These are phyloP conservation scores for Penicillium janthinellum DNA, from an alignment of 2,329 filamentous ascomycete species.

Conservation along the genomic window DNA sequence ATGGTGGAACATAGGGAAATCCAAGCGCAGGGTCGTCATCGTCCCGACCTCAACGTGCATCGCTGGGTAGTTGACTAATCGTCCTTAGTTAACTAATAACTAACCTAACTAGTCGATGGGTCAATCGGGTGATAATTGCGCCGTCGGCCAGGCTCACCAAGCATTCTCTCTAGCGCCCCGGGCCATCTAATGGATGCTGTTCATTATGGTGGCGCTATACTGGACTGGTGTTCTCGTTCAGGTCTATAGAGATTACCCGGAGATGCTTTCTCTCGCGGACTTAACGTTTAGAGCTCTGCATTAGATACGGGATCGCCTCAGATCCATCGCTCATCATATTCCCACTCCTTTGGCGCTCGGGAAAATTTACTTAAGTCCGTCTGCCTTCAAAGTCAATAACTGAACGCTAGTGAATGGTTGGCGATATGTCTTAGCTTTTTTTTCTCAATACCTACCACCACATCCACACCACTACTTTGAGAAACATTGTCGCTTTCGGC, in stretches of 20 bases:
- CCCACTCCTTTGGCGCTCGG: too few species aligned
- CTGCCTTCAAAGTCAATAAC: not conserved
- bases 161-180: not conserved
- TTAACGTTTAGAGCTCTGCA: not conserved
- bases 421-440: not conserved
- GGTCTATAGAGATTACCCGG: too few species aligned
- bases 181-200: not conserved
- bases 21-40: too few species aligned
- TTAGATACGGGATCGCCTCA: not conserved
- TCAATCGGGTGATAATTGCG: not conserved
- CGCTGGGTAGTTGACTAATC: too few species aligned
- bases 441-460: not conserved
- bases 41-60: too few species aligned
- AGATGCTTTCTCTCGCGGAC: not conserved
- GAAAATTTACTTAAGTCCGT: not conserved
- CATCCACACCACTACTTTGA: not conserved
- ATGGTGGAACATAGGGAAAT: too few species aligned
- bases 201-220: too few species aligned
- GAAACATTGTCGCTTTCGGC: not conserved
- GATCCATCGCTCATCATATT: too few species aligned
- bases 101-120: not conserved
- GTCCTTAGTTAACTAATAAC: too few species aligned
- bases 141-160: not conserved
- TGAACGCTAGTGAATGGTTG: not conserved
- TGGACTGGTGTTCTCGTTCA: too few species aligned